Percentiles rank a stretch among this genome's conserved stretches.
Evolutionary conservation across 2,329 filamentous ascomycete genomes (phyloP).

Genomic region (Diplodia scrobiculata): DNA sequence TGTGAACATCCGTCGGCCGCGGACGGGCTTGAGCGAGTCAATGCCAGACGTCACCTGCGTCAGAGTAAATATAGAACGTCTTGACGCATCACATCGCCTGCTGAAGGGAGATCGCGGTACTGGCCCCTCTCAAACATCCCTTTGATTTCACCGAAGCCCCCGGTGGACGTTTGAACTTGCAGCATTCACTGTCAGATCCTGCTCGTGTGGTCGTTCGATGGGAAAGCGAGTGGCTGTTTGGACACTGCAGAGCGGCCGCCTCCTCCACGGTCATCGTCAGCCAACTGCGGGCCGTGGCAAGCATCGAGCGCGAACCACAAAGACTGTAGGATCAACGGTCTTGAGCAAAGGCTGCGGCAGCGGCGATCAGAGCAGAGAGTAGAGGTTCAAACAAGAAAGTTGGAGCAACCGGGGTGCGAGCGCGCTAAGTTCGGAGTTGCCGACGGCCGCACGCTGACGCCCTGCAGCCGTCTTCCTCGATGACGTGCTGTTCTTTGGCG

Average conservation of each 20-base stretch:
- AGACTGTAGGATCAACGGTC: not conserved
- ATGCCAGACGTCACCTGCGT: not conserved
- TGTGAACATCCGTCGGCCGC: not conserved
- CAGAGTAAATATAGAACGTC: not conserved
- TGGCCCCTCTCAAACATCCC: too few relatives aligned
- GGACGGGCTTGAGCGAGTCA: not conserved
- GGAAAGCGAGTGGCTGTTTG: not conserved
- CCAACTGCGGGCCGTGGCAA: not conserved
- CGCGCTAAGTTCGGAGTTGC: slow-evolving; percentile 6
- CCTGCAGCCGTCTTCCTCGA: not conserved
- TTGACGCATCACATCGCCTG: not conserved
- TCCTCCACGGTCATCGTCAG: not conserved
- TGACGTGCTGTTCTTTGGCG: slow-evolving; percentile 2
- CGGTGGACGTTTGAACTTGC: not conserved
- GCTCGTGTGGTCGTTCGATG: not conserved
- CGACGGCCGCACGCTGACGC: not conserved
- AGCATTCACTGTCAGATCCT: not conserved
- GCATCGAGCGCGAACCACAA: not conserved
- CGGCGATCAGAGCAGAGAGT: not conserved
- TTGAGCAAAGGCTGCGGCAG: not conserved
- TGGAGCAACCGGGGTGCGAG: not conserved
- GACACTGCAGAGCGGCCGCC: not conserved
- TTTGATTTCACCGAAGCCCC: not conserved
- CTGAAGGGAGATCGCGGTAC: not conserved
- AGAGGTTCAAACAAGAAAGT: slow-evolving; percentile 1